Evolutionary conservation across 345 rosid genomes (phyloP), one percentile per base, ranked within the genome.

Genomic region (Aurinia saxatilis): DNA sequence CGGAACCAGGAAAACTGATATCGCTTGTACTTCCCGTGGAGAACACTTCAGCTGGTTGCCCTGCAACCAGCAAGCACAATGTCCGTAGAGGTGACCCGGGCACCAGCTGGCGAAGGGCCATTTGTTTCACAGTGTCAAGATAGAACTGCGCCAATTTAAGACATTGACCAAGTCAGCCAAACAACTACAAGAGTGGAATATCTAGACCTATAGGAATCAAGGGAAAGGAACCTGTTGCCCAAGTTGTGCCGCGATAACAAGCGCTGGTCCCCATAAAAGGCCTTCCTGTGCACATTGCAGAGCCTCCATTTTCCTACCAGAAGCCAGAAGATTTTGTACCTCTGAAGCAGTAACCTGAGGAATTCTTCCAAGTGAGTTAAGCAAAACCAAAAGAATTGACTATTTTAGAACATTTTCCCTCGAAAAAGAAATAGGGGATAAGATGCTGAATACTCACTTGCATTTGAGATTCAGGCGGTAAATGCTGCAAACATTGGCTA

Each of bases 251-350:
- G 99, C 92, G 46, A 95, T 88, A 60, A 95, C 86, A 72, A 95
- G 92, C 23, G 99, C 97, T 44, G 91, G 97, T 72, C 99, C 99
- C 99, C 99, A 95, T 66, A 95, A 74, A 76, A 83, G 92, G 60
- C 99, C 99, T 70, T 79, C 95, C 73, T 90, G 95, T 50, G 99
- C 97, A 75, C 77, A 72, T 39, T 78, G 82, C 37, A 95, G 44
- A 68, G 97, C 97, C 73, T 95, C 96, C 63, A 62, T 74, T 75
- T 86, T 95, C 60, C 81, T 84, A 75, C 99, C 99, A 78, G 96
- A 84, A 67, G 91, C 96, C 68, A 95, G 83, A 66, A 95, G 97
- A 67, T 77, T 82, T 74, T 95, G 97, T 46, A 90, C 95, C 84
- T 90, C 95, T 47, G 79, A 80, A 47, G 92, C 99, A 57, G 92